Evolutionary conservation across 192 early-diverging fungal genomes (phyloP).

Genomic region (Thoreauomyces humboldtii): DNA sequence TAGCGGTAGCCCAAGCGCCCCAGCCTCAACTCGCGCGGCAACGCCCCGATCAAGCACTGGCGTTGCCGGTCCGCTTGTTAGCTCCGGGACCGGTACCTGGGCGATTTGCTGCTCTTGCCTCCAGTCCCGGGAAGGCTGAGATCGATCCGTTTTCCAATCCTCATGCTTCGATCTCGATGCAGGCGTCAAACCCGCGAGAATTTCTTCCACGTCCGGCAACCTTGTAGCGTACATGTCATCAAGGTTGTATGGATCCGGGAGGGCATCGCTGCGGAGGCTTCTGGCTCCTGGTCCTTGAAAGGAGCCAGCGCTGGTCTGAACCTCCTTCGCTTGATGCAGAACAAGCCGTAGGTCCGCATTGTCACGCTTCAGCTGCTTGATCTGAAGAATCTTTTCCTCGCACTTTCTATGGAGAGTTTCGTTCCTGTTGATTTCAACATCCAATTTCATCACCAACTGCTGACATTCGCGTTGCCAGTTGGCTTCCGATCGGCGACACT

Average conservation of each 20-base stretch:
- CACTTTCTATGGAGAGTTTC: slow-evolving; percentile 37
- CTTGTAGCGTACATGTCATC: neutral
- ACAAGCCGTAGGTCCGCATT: slow-evolving; percentile 38
- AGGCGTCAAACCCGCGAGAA: neutral
- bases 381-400: slow-evolving; percentile 38
- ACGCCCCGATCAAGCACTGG: no score
- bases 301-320: neutral
- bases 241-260: neutral
- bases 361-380: slow-evolving; percentile 50
- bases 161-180: no score
- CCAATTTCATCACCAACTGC: slow-evolving; percentile 47
- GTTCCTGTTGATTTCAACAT: slow-evolving; percentile 45
- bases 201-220: slow-evolving; percentile 1
- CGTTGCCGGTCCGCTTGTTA: no score
- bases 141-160: neutral
- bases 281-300: no score
- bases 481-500: slow-evolving; percentile 32
- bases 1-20: neutral
- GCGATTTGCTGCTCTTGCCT: neutral
- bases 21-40: no score
- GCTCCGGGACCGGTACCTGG: neutral
- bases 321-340: slow-evolving; percentile 46
- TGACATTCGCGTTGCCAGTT: slow-evolving; percentile 55
- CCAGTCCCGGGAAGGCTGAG: neutral
- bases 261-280: neutral